These are phyloP conservation scores for Bryopsis sp. DNA, from an alignment of 139 green algal genomes.

Conservation along the genomic window DNA sequence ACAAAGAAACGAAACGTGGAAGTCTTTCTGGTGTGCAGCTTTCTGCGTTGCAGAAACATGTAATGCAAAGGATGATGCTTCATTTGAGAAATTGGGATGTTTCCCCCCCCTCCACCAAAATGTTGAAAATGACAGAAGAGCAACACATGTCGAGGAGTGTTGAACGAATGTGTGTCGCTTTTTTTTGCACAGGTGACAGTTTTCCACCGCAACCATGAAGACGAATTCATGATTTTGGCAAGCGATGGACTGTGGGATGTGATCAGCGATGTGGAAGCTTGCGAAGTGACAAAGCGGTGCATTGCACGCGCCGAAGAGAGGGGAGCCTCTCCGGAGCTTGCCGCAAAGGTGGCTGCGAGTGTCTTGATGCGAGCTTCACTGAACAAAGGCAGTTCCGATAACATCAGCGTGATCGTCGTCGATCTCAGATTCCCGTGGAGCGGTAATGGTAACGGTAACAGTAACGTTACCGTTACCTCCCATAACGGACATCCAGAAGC, in stretches of 20 bases:
- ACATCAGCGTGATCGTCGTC: conserved; percentile 57
- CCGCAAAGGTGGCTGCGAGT: conserved; percentile 44
- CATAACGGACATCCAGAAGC: too few relatives aligned
- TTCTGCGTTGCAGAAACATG: too few relatives aligned
- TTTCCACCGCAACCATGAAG: conserved; percentile 33
- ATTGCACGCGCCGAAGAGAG: conserved; percentile 43
- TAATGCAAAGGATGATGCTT: too few relatives aligned
- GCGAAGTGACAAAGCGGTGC: conserved; percentile 44
- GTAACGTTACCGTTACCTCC: not conserved
- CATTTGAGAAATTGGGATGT: too few relatives aligned
- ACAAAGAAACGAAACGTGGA: too few relatives aligned
- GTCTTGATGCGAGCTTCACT: conserved; percentile 59
- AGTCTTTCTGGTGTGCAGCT: too few relatives aligned
- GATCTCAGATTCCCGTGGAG: too few relatives aligned
- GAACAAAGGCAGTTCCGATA: conserved; percentile 51
- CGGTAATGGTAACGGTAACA: not conserved
- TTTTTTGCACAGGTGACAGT: conserved; percentile 39
- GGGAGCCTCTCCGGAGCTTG: conserved; percentile 41
- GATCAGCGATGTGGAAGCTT: conserved; percentile 57
- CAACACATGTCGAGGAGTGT: too few relatives aligned
- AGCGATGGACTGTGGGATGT: conserved; percentile 68
- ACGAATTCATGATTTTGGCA: conserved; percentile 70
- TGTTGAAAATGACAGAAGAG: too few relatives aligned
- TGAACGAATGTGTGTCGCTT: too few relatives aligned
- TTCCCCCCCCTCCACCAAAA: too few relatives aligned